Evolutionary conservation across 208 protist genomes (phyloP).

Genomic region (Kentomonas sorsogonicus): DNA sequence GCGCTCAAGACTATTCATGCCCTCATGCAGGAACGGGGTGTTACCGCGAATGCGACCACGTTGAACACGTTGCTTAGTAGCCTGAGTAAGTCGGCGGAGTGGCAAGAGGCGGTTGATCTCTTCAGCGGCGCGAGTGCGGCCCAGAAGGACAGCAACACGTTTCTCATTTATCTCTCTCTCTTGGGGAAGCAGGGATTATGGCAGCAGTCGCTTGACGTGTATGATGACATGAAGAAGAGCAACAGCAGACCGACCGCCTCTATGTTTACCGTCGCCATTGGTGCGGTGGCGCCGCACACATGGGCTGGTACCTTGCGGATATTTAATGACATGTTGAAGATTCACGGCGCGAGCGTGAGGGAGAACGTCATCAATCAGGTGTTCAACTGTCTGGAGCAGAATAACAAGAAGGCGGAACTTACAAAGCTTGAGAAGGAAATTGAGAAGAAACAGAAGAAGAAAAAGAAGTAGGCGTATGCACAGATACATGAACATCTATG

Average conservation of each 20-base stretch:
- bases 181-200: constrained; percentile 61
- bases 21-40: constrained; percentile 39
- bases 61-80: constrained; percentile 78
- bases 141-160: constrained; percentile 65
- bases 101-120: constrained; percentile 59
- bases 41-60: constrained; percentile 65
- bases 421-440: constrained; percentile 66
- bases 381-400: constrained; percentile 60
- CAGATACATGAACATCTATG: background rate
- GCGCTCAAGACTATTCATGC: constrained; percentile 35
- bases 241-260: constrained; percentile 43
- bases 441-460: constrained; percentile 63
- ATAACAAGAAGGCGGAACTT: constrained; percentile 52
- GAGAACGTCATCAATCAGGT: constrained; percentile 75
- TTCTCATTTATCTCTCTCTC: constrained; percentile 68
- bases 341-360: constrained; percentile 62
- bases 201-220: constrained; percentile 47
- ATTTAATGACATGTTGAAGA: constrained; percentile 67
- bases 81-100: constrained; percentile 41
- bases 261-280: constrained; percentile 66
- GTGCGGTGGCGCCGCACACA: constrained; percentile 43
- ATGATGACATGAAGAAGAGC: constrained; percentile 37
- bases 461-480: background rate
- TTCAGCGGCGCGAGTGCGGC: constrained; percentile 30
- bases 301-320: constrained; percentile 61